These are phyloP conservation scores for Volutella citrinella DNA, from an alignment of 2,329 filamentous ascomycete species.

Conservation along the genomic window DNA sequence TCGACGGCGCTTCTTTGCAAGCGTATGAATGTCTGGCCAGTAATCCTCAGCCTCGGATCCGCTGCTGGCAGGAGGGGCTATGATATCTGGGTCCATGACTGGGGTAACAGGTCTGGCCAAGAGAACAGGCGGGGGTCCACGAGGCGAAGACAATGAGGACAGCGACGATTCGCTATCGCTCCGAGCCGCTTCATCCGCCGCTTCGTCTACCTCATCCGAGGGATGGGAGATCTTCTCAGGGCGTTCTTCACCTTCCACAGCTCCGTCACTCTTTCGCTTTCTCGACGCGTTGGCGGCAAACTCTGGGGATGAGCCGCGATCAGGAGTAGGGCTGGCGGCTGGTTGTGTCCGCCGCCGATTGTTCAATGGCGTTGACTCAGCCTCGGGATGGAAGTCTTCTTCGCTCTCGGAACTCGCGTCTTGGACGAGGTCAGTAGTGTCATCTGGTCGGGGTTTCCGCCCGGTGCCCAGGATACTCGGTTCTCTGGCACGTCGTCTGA, in stretches of 20 bases:
- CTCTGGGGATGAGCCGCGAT: constrained; percentile 23
- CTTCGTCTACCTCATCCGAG: constrained; percentile 25
- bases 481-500: constrained; percentile 55
- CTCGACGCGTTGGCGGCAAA: constrained; percentile 33
- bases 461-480: constrained; percentile 59
- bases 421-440: constrained; percentile 17
- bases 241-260: constrained; percentile 34
- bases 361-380: constrained; percentile 65
- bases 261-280: constrained; percentile 56
- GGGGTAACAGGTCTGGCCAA: constrained; percentile 39
- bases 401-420: constrained; percentile 10
- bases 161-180: constrained; percentile 36
- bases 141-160: constrained; percentile 36
- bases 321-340: constrained; percentile 13
- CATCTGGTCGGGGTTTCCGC: constrained; percentile 39
- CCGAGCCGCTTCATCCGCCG: constrained; percentile 12
- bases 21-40: constrained; percentile 51
- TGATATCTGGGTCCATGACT: constrained; percentile 44
- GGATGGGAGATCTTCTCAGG: constrained; percentile 36
- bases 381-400: constrained; percentile 56
- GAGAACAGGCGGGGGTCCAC: constrained; percentile 24
- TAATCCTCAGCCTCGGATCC: constrained; percentile 42
- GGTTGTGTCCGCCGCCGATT: constrained; percentile 37
- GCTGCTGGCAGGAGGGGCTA: constrained; percentile 56
- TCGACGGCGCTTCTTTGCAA: constrained; percentile 45